phyloP scores from a whole-genome alignment of 768 basidiomycete genomes.

The Rossbeevera mucosa region DNA sequence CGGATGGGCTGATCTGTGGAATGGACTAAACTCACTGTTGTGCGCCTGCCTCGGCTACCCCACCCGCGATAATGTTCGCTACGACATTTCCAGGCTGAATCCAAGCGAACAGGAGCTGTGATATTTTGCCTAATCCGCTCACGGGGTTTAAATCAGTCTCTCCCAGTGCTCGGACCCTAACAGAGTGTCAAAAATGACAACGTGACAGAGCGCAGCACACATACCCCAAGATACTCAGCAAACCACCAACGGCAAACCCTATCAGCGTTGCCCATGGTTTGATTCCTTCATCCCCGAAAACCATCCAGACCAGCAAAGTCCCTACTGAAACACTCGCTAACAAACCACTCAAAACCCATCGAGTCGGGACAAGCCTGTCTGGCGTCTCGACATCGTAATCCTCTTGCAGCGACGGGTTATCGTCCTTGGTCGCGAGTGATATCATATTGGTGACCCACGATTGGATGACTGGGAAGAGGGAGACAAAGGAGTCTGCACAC shows the following conservation, averaged over 20 bases:
- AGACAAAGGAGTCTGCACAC: conserved; percentile 88
- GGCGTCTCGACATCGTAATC: conserved; percentile 71
- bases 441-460: conserved; percentile 44
- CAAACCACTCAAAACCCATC: conserved; percentile 75
- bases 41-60: conserved; percentile 94
- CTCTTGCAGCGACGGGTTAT: conserved; percentile 19
- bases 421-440: conserved; percentile 26
- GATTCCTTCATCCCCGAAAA: conserved; percentile 90
- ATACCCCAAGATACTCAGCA: conserved; percentile 85
- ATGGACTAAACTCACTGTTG: conserved; percentile 57
- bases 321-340: conserved; percentile 58
- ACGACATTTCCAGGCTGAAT: conserved; percentile 92
- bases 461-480: conserved; percentile 69
- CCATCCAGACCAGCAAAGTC: conserved; percentile 75
- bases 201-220: conserved; percentile 20
- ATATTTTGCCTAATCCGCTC: conserved; percentile 91
- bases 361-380: conserved; percentile 73
- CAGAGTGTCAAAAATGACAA: conserved; percentile 4
- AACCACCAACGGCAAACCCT: conserved; percentile 75
- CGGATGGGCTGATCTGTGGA: not conserved
- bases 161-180: conserved; percentile 86
- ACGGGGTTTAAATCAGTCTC: conserved; percentile 95
- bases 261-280: conserved; percentile 92
- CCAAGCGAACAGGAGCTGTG: conserved; percentile 91
- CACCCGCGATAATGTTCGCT: conserved; percentile 97